Percentiles rank a stretch among this genome's conserved stretches.
Evolutionary conservation across 306 rosid genomes (phyloP).

Genomic region (Arachis stenosperma): DNA sequence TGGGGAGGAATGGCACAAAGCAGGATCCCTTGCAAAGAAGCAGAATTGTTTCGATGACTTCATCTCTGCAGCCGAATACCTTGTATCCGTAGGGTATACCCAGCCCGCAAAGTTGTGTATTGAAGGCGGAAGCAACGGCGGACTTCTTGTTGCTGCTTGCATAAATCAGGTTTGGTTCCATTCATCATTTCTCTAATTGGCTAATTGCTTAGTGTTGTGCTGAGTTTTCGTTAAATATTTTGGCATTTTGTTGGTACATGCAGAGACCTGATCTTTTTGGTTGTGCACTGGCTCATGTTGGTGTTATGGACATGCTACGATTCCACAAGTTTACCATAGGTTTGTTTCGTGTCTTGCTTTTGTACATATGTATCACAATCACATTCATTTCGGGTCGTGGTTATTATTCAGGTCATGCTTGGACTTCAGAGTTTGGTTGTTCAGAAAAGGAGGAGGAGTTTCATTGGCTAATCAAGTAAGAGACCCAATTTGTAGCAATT

Average conservation of each 20-base stretch:
- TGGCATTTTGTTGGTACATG: constrained; percentile 15
- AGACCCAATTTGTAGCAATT: not conserved
- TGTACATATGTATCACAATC: not conserved
- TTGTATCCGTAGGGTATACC: constrained; percentile 81
- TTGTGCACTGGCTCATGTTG: constrained; percentile 96
- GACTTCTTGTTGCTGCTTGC: constrained; percentile 94
- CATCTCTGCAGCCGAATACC: constrained; percentile 90
- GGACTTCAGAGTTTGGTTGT: constrained; percentile 94
- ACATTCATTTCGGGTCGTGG: constrained; percentile 4
- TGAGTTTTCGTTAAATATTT: constrained; percentile 20
- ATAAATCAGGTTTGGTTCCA: constrained; percentile 71
- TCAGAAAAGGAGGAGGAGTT: constrained; percentile 91
- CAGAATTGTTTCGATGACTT: constrained; percentile 97
- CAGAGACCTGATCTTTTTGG: constrained; percentile 97
- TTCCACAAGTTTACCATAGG: constrained; percentile 97
- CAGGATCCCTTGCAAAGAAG: constrained; percentile 85
- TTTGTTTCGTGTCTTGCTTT: constrained; percentile 35
- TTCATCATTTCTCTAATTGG: not conserved
- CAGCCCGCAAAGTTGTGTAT: constrained; percentile 81
- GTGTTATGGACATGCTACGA: constrained; percentile 98
- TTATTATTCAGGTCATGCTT: constrained; percentile 79
- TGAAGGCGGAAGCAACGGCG: constrained; percentile 98
- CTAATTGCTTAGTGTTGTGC: not conserved
- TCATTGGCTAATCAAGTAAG: constrained; percentile 89
- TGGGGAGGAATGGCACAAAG: constrained; percentile 99